phyloP scores from a whole-genome alignment of 768 basidiomycete species.

The Xerocomellus dryophilus region DNA sequence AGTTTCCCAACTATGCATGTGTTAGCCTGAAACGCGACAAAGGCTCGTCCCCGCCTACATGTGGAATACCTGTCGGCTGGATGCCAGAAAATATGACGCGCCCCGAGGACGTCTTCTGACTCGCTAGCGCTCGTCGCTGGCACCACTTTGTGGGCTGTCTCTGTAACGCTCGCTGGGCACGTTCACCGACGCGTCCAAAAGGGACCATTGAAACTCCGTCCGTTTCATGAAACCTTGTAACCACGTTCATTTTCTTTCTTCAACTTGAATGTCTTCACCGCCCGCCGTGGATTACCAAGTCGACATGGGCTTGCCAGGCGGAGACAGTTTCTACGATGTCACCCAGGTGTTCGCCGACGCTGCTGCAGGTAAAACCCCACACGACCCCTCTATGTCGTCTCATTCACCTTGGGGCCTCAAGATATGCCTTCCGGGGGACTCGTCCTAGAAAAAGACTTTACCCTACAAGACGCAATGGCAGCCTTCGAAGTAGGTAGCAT shows the following conservation, averaged over 20 bases:
- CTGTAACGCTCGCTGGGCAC: constrained; percentile 4
- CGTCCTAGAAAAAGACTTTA: constrained; percentile 65
- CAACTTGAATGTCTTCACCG: constrained; percentile 3
- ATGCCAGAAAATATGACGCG: constrained; percentile 83
- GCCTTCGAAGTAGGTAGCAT: constrained; percentile 68
- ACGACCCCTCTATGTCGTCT: neutral
- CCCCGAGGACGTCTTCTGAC: constrained; percentile 5
- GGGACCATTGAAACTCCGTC: constrained; percentile 33
- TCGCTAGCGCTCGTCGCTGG: constrained; percentile 8
- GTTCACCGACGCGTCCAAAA: constrained; percentile 8
- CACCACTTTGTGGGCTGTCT: neutral
- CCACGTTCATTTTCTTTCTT: neutral
- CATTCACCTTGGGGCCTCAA: constrained; percentile 26
- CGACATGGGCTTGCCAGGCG: constrained; percentile 46
- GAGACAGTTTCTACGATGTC: constrained; percentile 61
- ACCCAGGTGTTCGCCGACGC: constrained; percentile 59
- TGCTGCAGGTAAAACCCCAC: constrained; percentile 46
- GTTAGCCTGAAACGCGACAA: constrained; percentile 3
- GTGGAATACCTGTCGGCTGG: constrained; percentile 89
- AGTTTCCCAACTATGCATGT: constrained; percentile 76
- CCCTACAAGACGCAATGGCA: constrained; percentile 89
- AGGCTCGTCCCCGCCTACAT: constrained; percentile 47
- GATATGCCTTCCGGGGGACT: constrained; percentile 66
- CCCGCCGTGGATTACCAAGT: constrained; percentile 16
- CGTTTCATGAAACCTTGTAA: constrained; percentile 7